A percentile compares a stretch with the other conserved stretches of the same genome.
These are phyloP conservation scores for Coffea humblotiana DNA, from an alignment of 305 asterid genomes.

Conservation along the genomic window DNA sequence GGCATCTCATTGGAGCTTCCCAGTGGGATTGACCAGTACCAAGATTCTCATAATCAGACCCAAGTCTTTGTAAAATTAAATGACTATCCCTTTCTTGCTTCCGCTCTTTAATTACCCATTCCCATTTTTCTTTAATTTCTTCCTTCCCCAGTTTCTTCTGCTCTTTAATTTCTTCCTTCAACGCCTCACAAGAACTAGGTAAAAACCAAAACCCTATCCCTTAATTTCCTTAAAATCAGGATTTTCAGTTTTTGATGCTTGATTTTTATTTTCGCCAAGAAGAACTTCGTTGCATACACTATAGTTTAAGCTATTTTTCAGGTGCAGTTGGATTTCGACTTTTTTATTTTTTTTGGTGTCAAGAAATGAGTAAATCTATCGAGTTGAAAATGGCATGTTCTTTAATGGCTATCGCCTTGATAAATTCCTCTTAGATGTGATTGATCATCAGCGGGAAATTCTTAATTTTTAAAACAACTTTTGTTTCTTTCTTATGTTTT, in stretches of 20 bases:
- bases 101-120: neutral
- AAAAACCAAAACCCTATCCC: slow-evolving; percentile 11
- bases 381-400: neutral
- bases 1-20: neutral
- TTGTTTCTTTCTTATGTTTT: neutral
- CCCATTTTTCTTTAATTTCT: neutral
- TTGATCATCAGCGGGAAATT: neutral
- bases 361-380: neutral
- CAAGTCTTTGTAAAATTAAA: neutral
- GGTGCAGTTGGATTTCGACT: too few relatives aligned
- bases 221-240: neutral
- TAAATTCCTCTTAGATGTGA: neutral
- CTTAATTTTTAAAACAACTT: neutral
- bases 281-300: too few relatives aligned
- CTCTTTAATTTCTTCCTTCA: neutral
- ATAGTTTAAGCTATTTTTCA: neutral
- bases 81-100: neutral
- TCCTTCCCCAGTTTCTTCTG: neutral
- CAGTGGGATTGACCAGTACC: neutral
- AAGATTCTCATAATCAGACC: neutral
- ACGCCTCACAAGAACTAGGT: neutral
- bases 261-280: neutral
- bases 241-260: neutral
- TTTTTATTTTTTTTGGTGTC: neutral
- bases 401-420: neutral